Evolutionary conservation across 208 protist genomes (phyloP).

Genomic region (Acanthamoeba sp.): DNA sequence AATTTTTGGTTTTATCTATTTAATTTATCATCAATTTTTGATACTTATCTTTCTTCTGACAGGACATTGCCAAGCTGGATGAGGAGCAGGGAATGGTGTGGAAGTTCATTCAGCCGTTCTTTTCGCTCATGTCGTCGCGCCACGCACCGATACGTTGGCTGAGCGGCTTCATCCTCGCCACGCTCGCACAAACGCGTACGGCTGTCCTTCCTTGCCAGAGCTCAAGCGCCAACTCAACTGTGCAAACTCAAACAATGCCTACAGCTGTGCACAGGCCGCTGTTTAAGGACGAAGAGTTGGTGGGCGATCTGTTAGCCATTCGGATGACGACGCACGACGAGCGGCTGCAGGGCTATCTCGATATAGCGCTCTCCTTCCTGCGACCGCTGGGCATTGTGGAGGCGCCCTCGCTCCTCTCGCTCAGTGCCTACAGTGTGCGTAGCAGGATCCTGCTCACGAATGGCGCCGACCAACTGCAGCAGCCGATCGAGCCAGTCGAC

Average conservation of each 20-base stretch:
- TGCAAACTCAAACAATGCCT: too few species aligned
- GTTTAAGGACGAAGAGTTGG: not conserved
- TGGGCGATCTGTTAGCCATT: not conserved
- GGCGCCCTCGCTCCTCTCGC: not conserved
- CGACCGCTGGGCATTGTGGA: not conserved
- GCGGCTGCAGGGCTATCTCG: not conserved
- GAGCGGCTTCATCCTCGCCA: conserved; percentile 1
- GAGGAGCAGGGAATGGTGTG: not conserved
- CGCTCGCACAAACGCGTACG: not conserved
- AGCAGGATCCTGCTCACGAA: not conserved
- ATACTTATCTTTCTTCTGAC: not conserved
- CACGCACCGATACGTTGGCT: not conserved
- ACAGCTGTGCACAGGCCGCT: conserved; percentile 1
- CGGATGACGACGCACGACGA: not conserved
- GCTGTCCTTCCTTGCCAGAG: not conserved
- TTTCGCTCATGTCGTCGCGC: not conserved
- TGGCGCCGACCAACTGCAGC: not conserved
- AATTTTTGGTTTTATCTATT: too few species aligned
- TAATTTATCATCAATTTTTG: too few species aligned
- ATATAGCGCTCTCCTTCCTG: not conserved
- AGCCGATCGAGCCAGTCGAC: not conserved
- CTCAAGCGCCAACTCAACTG: not conserved
- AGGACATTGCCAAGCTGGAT: conserved; percentile 6
- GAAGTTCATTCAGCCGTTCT: conserved; percentile 20
- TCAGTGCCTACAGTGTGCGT: not conserved